Evolutionary conservation across 225 moss, liverwort and hornwort species (phyloP), one percentile per base, ranked within the genome.

Genomic region (Neckera pumila): DNA sequence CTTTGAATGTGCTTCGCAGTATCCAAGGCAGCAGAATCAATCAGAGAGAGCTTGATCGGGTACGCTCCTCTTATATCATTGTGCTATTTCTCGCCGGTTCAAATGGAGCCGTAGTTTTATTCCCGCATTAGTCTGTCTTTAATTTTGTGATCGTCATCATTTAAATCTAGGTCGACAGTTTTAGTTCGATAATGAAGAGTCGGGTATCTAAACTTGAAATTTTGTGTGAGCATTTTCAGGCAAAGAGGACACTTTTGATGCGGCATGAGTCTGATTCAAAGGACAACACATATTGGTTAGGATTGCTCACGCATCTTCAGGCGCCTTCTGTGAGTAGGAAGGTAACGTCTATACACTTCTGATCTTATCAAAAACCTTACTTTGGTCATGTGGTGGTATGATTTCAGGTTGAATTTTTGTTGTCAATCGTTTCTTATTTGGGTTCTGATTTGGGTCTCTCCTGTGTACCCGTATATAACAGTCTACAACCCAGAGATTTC

Each of bases 251-350:
- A 61, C 91, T 99, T 66, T 87, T 99, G 91, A 97, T 99, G 97
- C 93, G 99, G 78, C 97, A 97, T 76, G 99, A 99, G 67, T 97
- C 99, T 61, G 99, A 99, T 83, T 97, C 97, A 6, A 99, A 97
- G 91, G 99, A 99, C 92, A 99, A 99, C 54, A 97, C 99, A 15
- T 99, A 97, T 89, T 99, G 99, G 99, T 88, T 99, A 89, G 99
- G 99, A 78, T 88, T 99, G 90, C 94, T 99, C 65, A 99, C 99
- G 82, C 99, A 99, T 93, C 95, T 97, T 75, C 99, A 99, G 87
- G 95, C 99, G 74, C 96, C 97, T 59, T 95, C 97, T 86, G 99
- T 99, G 59, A 88, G 88, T 82, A 95, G 99, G 64, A 99, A 99
- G 96, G 98, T 97, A 91, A 91, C 70, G 17, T 74, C 38, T 57